Conservation (phyloP, 208 protist species). For the Trypanosomatidae sp. region DNA sequence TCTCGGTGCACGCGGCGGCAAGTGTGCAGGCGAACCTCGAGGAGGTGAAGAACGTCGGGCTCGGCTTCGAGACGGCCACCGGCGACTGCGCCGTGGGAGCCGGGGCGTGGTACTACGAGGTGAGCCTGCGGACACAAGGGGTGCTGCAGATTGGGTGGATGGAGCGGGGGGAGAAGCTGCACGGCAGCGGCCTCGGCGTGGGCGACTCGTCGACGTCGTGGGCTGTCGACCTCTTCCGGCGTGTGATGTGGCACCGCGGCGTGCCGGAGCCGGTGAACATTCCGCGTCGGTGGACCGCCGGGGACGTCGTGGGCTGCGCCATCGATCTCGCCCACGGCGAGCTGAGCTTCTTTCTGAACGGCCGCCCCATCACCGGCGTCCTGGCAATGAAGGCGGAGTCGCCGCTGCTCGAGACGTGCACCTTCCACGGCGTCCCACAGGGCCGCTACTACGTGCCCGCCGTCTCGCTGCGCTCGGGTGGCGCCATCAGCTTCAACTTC, state of each 20-base stretch:
- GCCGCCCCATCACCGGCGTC: conserved; percentile 50
- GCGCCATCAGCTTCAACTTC: conserved; percentile 88
- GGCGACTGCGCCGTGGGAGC: conserved; percentile 80
- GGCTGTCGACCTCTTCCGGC: conserved; percentile 87
- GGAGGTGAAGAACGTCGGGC: conserved; percentile 75
- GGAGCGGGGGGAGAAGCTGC: conserved; percentile 26
- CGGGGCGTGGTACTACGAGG: conserved; percentile 92
- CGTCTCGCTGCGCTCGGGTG: conserved; percentile 82
- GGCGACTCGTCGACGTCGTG: conserved; percentile 84
- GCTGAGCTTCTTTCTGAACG: conserved; percentile 87
- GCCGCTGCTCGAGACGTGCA: conserved; percentile 32
- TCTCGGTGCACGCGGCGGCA: conserved; percentile 69
- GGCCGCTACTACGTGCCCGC: conserved; percentile 66
- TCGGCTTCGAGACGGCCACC: conserved; percentile 66
- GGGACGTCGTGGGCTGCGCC: conserved; percentile 90
- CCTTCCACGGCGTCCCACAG: conserved; percentile 39
- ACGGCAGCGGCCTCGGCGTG: conserved; percentile 48
- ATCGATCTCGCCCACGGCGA: conserved; percentile 68
- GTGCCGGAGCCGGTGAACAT: conserved; percentile 53
- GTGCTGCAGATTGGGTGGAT: conserved; percentile 93
- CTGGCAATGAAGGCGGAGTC: conserved; percentile 16
- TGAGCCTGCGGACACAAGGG: conserved; percentile 86
- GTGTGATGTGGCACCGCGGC: conserved; percentile 85
- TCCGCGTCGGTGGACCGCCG: conserved; percentile 71
- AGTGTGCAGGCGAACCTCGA: conserved; percentile 73